Conservation (phyloP, 345 rosid genomes). For the Punica granatum region DNA sequence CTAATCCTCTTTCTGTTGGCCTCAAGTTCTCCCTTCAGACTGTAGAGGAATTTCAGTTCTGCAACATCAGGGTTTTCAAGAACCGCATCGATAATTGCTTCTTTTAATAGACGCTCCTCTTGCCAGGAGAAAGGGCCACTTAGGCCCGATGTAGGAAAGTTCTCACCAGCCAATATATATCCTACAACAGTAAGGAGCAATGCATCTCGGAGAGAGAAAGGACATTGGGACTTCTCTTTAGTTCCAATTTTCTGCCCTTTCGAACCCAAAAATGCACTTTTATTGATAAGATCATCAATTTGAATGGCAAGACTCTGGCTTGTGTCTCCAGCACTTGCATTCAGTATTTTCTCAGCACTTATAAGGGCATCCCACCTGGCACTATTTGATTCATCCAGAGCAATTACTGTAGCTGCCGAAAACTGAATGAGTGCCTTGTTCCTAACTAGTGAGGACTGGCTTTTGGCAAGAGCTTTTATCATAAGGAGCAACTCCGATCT, state of each 20-base stretch:
- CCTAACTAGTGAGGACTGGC: conserved; percentile 50
- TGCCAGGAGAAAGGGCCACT: conserved; percentile 96
- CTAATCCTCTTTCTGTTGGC: conserved; percentile 38
- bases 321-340: conserved; percentile 80
- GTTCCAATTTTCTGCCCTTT: conserved; percentile 34
- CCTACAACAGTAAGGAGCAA: conserved; percentile 68
- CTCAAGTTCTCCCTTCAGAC: conserved; percentile 65
- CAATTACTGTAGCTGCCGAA: conserved; percentile 56
- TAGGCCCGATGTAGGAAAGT: conserved; percentile 90
- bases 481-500: conserved; percentile 60
- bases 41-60: conserved; percentile 65
- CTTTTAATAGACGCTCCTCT: conserved; percentile 89
- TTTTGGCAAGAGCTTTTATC: conserved; percentile 58
- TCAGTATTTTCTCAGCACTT: conserved; percentile 86
- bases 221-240: conserved; percentile 32
- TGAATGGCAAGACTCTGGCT: conserved; percentile 93
- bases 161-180: conserved; percentile 88
- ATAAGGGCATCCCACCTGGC: conserved; percentile 79
- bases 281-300: conserved; percentile 77
- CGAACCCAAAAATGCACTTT: conserved; percentile 48
- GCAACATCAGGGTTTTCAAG: conserved; percentile 63
- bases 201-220: conserved; percentile 68
- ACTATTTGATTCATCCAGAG: conserved; percentile 60
- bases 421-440: conserved; percentile 85
- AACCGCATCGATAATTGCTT: conserved; percentile 72